Percentiles rank a stretch among this genome's conserved stretches.
Conservation (phyloP, 208 protist genomes). For the Entamoeba moshkovskii region DNA sequence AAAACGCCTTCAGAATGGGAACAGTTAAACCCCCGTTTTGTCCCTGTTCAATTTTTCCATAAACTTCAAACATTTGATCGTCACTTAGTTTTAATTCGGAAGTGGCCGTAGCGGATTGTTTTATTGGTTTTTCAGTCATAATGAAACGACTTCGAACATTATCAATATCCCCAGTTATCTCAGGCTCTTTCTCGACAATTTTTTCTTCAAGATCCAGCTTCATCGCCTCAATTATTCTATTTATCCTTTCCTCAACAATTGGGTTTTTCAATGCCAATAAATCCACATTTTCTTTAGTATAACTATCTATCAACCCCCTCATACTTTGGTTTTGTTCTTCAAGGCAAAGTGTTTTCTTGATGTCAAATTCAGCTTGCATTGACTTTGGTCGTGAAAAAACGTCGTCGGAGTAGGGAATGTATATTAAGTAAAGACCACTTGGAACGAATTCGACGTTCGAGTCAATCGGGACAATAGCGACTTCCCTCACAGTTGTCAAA, state of each 20-base stretch:
- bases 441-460: neutral
- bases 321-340: neutral
- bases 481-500: neutral
- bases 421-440: neutral
- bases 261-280: neutral
- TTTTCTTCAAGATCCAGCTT: neutral
- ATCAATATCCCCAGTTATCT: too few relatives aligned
- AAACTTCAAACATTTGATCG: neutral
- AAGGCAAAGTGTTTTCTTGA: neutral
- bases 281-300: neutral
- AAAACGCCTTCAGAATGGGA: neutral
- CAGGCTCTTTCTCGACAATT: neutral
- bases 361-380: neutral
- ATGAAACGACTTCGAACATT: neutral
- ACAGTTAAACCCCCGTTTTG: neutral
- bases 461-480: neutral
- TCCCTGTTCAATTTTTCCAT: neutral
- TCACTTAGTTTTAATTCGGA: neutral
- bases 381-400: neutral
- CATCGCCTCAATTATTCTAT: neutral
- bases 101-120: neutral
- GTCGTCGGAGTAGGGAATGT: neutral
- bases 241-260: neutral
- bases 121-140: too few relatives aligned
- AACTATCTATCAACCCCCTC: neutral